A percentile compares a stretch with the other conserved stretches of the same genome.
phyloP scores from a whole-genome alignment of 495 filamentous ascomycete species.

The Aspergillus diversus region DNA sequence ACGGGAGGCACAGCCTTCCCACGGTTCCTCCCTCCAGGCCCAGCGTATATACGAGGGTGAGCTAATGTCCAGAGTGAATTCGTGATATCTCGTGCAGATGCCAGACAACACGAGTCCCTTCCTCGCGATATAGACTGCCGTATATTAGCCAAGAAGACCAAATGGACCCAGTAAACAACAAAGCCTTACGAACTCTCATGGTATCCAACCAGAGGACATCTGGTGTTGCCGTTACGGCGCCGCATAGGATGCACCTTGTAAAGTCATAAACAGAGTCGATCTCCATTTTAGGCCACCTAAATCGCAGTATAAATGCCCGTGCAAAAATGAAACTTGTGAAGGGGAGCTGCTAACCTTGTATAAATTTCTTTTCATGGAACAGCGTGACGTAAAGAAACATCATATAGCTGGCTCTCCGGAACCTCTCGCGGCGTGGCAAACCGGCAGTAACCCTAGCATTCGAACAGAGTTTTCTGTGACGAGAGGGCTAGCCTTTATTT shows the following conservation, averaged over 20 bases:
- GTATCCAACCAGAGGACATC: conserved; percentile 4
- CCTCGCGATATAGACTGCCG: conserved; percentile 1
- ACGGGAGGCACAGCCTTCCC: not conserved
- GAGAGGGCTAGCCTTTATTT: too few species aligned
- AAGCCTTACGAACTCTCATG: conserved; percentile 2
- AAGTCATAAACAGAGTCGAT: not conserved
- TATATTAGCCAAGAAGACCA: not conserved
- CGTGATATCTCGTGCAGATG: not conserved
- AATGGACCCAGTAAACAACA: not conserved
- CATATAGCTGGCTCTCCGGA: not conserved
- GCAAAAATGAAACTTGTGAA: not conserved
- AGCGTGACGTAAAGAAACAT: not conserved
- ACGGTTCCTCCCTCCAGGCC: not conserved
- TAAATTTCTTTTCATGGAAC: not conserved
- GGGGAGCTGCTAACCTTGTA: not conserved
- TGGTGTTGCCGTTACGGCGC: not conserved
- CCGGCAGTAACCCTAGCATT: too few species aligned
- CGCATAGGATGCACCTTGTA: conserved; percentile 13
- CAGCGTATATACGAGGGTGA: not conserved
- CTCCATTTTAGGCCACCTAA: not conserved
- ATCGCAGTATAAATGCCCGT: not conserved
- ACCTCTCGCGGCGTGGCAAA: not conserved
- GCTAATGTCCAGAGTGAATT: not conserved
- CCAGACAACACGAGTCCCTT: conserved; percentile 2
- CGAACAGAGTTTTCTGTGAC: too few species aligned